Evolutionary conservation across 768 basidiomycete genomes (phyloP).

Genomic region (Leccinum uliginosum): DNA sequence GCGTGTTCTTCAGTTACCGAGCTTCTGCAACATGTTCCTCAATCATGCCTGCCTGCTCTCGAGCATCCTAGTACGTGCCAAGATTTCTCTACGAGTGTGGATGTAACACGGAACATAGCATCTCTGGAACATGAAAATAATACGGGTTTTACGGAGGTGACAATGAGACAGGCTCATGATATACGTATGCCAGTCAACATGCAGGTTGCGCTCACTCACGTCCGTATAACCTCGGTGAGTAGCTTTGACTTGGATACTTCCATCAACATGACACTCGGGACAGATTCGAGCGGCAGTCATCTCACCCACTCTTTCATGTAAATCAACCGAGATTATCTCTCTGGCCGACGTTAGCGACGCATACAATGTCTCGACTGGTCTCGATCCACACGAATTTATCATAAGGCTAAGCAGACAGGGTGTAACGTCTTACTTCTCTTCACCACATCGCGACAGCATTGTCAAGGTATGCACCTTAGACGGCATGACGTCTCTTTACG

Average conservation of each 20-base stretch:
- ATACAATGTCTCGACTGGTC: slow-evolving; percentile 74
- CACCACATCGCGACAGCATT: slow-evolving; percentile 61
- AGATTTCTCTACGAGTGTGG: background rate
- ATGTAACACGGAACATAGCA: slow-evolving; percentile 36
- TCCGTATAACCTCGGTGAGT: slow-evolving; percentile 73
- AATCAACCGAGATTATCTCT: slow-evolving; percentile 78
- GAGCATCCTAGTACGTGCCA: slow-evolving; percentile 49
- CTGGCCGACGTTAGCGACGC: slow-evolving; percentile 82
- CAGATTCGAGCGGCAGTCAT: slow-evolving; percentile 71
- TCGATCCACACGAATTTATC: slow-evolving; percentile 77
- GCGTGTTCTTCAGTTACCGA: slow-evolving; percentile 63
- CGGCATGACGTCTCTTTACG: background rate
- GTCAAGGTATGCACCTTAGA: slow-evolving; percentile 52
- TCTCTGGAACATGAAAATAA: slow-evolving; percentile 57
- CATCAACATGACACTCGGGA: slow-evolving; percentile 5
- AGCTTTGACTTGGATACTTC: background rate
- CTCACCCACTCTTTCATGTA: slow-evolving; percentile 63
- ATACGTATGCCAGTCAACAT: slow-evolving; percentile 70
- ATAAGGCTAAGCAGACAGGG: slow-evolving; percentile 70
- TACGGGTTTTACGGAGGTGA: slow-evolving; percentile 56
- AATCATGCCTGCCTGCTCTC: slow-evolving; percentile 43
- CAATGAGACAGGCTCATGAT: slow-evolving; percentile 60
- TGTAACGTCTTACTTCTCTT: slow-evolving; percentile 72
- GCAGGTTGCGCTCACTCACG: slow-evolving; percentile 62
- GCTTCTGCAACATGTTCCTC: slow-evolving; percentile 52